phyloP scores from a whole-genome alignment of 2,329 filamentous ascomycete genomes.

The Pseudogymnoascus sp. region DNA sequence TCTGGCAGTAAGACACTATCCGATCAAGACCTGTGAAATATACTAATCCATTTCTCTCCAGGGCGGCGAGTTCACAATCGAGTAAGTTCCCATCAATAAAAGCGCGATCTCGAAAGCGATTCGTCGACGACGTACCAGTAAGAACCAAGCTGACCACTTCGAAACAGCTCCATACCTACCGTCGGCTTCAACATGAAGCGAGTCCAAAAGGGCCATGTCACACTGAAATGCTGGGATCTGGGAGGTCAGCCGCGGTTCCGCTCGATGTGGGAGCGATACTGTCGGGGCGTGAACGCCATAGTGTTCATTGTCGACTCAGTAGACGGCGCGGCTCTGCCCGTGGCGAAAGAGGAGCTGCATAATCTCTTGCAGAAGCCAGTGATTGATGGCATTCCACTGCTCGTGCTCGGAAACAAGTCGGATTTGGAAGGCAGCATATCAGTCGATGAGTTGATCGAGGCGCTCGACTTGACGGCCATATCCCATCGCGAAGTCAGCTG shows the following conservation, averaged over 20 bases:
- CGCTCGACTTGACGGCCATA: conserved; percentile 80
- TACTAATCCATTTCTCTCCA: conserved; percentile 32
- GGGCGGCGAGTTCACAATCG: conserved; percentile 97
- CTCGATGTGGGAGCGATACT: conserved; percentile 99
- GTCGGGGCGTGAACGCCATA: conserved; percentile 92
- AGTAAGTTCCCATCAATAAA: conserved; percentile 57
- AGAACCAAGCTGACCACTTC: conserved; percentile 31
- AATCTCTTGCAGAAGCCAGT: conserved; percentile 75
- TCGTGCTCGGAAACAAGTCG: conserved; percentile 95
- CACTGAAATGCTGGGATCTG: conserved; percentile 97
- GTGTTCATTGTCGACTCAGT: conserved; percentile 98
- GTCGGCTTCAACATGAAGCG: conserved; percentile 99
- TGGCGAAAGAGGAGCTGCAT: conserved; percentile 88
- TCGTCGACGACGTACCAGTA: not conserved
- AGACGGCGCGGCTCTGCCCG: conserved; percentile 68
- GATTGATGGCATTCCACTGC: conserved; percentile 79
- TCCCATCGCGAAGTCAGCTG: conserved; percentile 91
- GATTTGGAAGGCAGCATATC: conserved; percentile 85
- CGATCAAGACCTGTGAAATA: conserved; percentile 17
- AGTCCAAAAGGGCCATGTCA: conserved; percentile 95
- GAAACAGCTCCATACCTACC: conserved; percentile 83
- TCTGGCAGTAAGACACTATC: conserved; percentile 65
- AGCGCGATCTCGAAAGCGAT: conserved; percentile 10
- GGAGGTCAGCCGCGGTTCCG: conserved; percentile 94
- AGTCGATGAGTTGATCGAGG: conserved; percentile 92